Base-by-base conservation (phyloP, 2,329 filamentous ascomycete genomes). In the Fusarium sp. region DNA sequence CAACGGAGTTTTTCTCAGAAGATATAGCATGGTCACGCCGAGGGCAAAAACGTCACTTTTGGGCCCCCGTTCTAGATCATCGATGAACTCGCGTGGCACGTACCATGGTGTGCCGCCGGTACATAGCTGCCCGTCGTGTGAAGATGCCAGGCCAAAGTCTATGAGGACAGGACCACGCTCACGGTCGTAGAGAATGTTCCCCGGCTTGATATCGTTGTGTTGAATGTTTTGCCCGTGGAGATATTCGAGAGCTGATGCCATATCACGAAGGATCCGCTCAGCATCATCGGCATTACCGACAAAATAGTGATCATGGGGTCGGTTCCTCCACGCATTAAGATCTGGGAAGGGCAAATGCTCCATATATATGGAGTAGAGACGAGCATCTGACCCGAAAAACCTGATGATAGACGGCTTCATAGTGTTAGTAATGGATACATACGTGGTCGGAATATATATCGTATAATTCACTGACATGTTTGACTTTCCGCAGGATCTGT, bases 31-130 rank as follows among this genome's bases (percentile, higher is more conserved):
- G 2, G 50, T 31, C 0, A 54, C 27, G 0, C 50, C 50, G 0
- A 54, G 27, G 4, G 27, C 50, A 33, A 16, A 54, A 2, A 54
- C 29, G 13, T 54, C 50, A 6, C 50, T 54, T 5, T 29, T 29
- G 2, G 50, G 27, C 1, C 50, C 50, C 1, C 29, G 18, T 1
- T 54, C 3, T 1, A 20, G n/a, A 1, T 33, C 6, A 6, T 2
- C 1, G 10, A 54, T 5, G 10, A 13, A 33, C n/a, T 54, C 50
- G 1, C n/a, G 50, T 2, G 50, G 50, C 29, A 33, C 50, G 22
- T 54, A 54, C 50, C 50, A 54, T 5, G 50, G 50, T 2, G 27
- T 29, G 13, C 27, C 50, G 6, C 50, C 29, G 8, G 1, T 47
- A 6, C 42, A 47, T 4, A 47, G 2, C 4, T 25, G 42, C 4